These are phyloP conservation scores for Neurospora discreta DNA, from an alignment of 495 filamentous ascomycete genomes.

Conservation along the genomic window DNA sequence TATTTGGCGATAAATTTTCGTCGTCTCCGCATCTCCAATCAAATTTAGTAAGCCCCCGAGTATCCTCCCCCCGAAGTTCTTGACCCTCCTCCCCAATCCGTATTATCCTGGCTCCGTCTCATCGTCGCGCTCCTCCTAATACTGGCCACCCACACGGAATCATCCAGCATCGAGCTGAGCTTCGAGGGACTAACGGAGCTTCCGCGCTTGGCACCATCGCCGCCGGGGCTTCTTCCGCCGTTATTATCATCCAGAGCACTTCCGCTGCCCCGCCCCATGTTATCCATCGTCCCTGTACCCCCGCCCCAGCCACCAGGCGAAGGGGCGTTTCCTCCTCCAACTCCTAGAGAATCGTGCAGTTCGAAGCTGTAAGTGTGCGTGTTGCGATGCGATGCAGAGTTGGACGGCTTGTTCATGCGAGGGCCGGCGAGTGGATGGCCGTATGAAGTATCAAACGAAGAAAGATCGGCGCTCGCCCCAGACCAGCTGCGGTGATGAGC, in stretches of 20 bases:
- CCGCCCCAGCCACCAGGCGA: slow-evolving; percentile 31
- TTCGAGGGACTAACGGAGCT: slow-evolving; percentile 68
- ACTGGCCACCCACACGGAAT: slow-evolving; percentile 87
- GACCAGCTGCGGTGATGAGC: slow-evolving; percentile 30
- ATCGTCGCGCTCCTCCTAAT: slow-evolving; percentile 79
- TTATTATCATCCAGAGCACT: slow-evolving; percentile 5
- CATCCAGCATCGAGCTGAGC: slow-evolving; percentile 69
- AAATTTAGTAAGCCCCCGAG: slow-evolving; percentile 3
- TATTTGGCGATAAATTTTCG: background rate
- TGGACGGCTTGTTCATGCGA: slow-evolving; percentile 11
- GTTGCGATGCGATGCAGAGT: slow-evolving; percentile 18
- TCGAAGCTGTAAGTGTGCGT: slow-evolving; percentile 35
- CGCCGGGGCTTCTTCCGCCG: slow-evolving; percentile 24
- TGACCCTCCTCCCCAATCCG: background rate
- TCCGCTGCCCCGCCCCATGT: background rate
- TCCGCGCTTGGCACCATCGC: slow-evolving; percentile 37
- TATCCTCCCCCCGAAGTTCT: slow-evolving; percentile 7
- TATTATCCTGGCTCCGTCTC: slow-evolving; percentile 30
- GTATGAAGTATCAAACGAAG: slow-evolving; percentile 30
- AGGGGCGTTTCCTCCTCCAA: slow-evolving; percentile 5
- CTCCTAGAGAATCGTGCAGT: slow-evolving; percentile 17
- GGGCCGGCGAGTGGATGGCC: slow-evolving; percentile 33
- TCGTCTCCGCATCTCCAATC: background rate
- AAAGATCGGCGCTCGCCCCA: slow-evolving; percentile 27
- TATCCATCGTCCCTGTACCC: background rate